Conservation (phyloP, 148 eudicot species). For the Amaranthus hypochondriacus region DNA sequence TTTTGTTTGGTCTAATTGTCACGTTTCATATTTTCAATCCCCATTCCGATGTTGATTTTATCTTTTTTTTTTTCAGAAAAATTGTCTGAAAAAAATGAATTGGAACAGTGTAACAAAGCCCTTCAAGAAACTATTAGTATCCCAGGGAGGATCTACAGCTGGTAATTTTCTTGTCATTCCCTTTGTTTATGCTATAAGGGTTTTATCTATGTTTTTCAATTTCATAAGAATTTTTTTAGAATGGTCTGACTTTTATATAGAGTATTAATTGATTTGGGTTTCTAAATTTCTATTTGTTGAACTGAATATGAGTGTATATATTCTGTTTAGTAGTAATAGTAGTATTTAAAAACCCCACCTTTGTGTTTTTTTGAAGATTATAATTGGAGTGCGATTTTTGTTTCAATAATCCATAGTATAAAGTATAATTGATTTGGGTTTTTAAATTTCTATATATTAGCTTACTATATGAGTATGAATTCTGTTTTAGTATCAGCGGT, state of each 20-base stretch:
- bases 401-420: background rate
- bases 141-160: constrained; percentile 32
- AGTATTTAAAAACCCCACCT: no score
- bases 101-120: constrained; percentile 32
- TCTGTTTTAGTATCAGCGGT: background rate
- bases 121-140: constrained; percentile 26
- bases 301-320: background rate
- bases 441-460: background rate
- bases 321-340: background rate
- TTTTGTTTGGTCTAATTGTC: no score
- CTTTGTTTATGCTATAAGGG: background rate
- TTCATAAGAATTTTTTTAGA: background rate
- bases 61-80: background rate
- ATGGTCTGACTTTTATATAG: background rate
- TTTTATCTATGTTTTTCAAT: background rate
- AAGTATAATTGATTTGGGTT: constrained; percentile 3
- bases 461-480: background rate
- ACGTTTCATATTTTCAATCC: background rate
- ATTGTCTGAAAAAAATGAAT: constrained; percentile 16
- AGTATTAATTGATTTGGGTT: background rate
- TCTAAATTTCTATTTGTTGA: background rate
- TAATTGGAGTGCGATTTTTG: background rate
- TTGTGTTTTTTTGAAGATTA: no score
- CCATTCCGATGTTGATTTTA: background rate
- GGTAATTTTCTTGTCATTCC: constrained; percentile 14